These are phyloP conservation scores for Polygonum aviculare DNA, from an alignment of 148 eudicot genomes.

Conservation along the genomic window DNA sequence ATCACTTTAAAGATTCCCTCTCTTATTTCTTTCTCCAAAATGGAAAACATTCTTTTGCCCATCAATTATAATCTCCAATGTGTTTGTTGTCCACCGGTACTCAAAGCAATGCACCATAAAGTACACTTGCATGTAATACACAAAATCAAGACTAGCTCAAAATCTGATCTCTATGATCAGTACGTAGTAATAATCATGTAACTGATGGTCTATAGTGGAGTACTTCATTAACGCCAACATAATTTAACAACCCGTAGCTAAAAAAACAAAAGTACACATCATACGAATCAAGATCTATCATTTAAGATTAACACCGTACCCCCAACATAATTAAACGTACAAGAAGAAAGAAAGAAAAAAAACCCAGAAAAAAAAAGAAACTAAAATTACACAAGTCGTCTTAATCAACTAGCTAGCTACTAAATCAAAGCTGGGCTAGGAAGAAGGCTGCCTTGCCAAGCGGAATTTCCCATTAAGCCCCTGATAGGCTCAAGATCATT, in stretches of 20 bases:
- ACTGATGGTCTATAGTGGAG: neutral
- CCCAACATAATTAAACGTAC: neutral
- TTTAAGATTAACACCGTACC: too few relatives aligned
- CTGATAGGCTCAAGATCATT: neutral
- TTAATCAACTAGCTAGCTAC: neutral
- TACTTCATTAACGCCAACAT: neutral
- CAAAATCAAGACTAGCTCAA: neutral
- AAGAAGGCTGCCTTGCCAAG: constrained; percentile 2
- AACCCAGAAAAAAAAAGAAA: neutral
- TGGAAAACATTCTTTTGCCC: neutral
- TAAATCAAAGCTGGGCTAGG: constrained; percentile 3
- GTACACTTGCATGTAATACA: neutral
- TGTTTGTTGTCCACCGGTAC: neutral
- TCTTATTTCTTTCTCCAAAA: neutral
- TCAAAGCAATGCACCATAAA: neutral
- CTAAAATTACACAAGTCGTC: neutral
- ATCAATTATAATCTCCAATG: neutral
- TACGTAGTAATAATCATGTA: neutral
- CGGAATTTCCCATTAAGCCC: neutral
- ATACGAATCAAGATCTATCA: neutral
- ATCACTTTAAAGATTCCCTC: constrained; percentile 3
- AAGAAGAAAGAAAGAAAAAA: neutral
- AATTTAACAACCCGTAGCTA: neutral
- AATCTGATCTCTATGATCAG: neutral
- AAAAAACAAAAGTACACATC: neutral